Conservation (phyloP, 1,139 yeast genomes). For the Pichia sp. region DNA sequence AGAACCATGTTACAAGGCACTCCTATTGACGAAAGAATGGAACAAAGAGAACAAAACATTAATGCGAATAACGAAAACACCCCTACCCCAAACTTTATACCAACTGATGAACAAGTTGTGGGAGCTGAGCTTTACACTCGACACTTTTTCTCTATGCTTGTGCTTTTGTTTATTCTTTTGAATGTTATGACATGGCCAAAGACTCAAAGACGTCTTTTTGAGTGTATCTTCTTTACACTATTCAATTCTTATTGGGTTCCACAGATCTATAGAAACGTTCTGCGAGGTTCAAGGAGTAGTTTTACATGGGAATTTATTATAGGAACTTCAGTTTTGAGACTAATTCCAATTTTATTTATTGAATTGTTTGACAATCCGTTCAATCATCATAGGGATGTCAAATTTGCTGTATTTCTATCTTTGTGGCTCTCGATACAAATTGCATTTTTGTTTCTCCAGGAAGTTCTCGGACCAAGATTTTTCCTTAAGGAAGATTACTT, state of each 20-base stretch:
- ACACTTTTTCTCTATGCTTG: constrained; percentile 53
- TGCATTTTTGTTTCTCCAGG: constrained; percentile 50
- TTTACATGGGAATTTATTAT: constrained; percentile 65
- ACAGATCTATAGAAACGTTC: constrained; percentile 72
- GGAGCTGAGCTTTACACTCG: constrained; percentile 56
- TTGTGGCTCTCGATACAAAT: constrained; percentile 56
- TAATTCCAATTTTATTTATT: constrained; percentile 60
- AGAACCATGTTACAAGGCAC: constrained; percentile 57
- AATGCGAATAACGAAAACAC: constrained; percentile 4
- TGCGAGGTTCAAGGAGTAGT: constrained; percentile 62
- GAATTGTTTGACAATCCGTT: constrained; percentile 39
- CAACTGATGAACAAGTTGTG: constrained; percentile 35
- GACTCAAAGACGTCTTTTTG: constrained; percentile 47
- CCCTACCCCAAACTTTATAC: not conserved
- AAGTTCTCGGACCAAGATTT: constrained; percentile 68
- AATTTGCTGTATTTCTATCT: constrained; percentile 37
- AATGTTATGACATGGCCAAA: constrained; percentile 62
- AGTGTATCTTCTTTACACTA: constrained; percentile 43
- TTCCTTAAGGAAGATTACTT: constrained; percentile 69
- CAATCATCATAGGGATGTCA: constrained; percentile 51
- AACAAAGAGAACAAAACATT: constrained; percentile 16
- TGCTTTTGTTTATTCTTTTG: constrained; percentile 50
- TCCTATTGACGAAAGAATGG: constrained; percentile 30
- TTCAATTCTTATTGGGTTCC: constrained; percentile 85
- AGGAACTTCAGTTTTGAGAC: constrained; percentile 57